Conservation (phyloP, 768 basidiomycete genomes). For the Phaffia tasmanica region DNA sequence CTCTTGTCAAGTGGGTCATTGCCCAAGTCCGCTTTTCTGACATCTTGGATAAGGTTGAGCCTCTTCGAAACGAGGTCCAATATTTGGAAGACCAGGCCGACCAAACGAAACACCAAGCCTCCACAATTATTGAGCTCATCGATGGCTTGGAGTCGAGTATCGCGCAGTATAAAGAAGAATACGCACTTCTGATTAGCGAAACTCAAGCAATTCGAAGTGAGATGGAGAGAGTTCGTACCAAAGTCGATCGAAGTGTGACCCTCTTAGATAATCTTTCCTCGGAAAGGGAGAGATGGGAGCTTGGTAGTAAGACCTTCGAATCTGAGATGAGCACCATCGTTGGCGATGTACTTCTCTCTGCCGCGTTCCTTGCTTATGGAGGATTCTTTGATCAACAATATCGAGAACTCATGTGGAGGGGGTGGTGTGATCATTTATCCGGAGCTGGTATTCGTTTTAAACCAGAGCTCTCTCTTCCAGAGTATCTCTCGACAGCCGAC, state of each 20-base stretch:
- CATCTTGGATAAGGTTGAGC: constrained; percentile 93
- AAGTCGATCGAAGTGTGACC: constrained; percentile 94
- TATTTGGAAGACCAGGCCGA: constrained; percentile 85
- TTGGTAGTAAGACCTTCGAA: constrained; percentile 88
- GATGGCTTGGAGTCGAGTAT: constrained; percentile 86
- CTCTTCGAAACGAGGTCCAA: constrained; percentile 86
- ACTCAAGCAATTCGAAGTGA: constrained; percentile 93
- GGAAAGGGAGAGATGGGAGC: constrained; percentile 86
- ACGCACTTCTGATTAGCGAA: constrained; percentile 89
- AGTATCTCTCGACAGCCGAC: constrained; percentile 94
- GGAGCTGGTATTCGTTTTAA: constrained; percentile 90
- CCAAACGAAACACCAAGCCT: constrained; percentile 86
- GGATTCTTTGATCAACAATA: constrained; percentile 99
- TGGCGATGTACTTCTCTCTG: constrained; percentile 87
- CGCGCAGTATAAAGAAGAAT: constrained; percentile 88
- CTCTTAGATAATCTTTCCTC: constrained; percentile 87
- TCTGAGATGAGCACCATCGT: constrained; percentile 97
- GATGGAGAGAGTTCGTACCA: constrained; percentile 95
- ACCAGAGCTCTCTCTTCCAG: constrained; percentile 77
- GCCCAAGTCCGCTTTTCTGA: constrained; percentile 96
- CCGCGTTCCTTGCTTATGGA: constrained; percentile 91
- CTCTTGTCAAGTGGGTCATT: constrained; percentile 94
- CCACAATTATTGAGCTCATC: constrained; percentile 81
- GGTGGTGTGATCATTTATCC: constrained; percentile 78
- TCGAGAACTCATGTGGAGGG: constrained; percentile 92